Conservation (phyloP, 768 basidiomycete genomes). For the Auricularia cornea region DNA sequence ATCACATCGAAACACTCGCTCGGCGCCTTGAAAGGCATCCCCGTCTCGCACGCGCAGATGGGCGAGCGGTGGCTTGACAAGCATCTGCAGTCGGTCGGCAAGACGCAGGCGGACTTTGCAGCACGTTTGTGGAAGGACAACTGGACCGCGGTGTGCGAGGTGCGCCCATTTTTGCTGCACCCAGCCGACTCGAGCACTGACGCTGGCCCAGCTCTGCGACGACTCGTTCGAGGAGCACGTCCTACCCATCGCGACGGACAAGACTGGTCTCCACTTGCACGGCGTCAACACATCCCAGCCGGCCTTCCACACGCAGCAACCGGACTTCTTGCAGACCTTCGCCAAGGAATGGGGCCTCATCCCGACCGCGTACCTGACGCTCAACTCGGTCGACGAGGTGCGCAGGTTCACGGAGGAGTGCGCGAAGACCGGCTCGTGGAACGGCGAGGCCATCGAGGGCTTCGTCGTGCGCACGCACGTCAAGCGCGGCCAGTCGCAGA, state of each 20-base stretch:
- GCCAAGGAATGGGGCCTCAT: conserved; percentile 91
- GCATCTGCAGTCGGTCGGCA: conserved; percentile 53
- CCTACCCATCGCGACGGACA: conserved; percentile 68
- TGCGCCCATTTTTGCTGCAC: conserved; percentile 30
- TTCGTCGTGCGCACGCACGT: conserved; percentile 86
- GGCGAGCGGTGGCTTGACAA: conserved; percentile 77
- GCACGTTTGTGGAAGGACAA: conserved; percentile 66
- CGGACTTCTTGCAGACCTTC: conserved; percentile 61
- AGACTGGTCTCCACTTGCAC: conserved; percentile 87
- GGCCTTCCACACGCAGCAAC: conserved; percentile 63
- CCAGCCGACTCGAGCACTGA: background rate
- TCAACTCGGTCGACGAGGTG: conserved; percentile 60
- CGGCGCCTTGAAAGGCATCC: conserved; percentile 40
- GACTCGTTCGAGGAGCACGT: conserved; percentile 98
- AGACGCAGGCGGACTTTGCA: conserved; percentile 70
- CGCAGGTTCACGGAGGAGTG: conserved; percentile 62
- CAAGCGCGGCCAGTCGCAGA: conserved; percentile 28
- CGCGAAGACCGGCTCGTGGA: conserved; percentile 64
- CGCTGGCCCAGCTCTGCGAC: conserved; percentile 73
- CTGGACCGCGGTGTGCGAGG: conserved; percentile 90
- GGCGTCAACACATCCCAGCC: conserved; percentile 70
- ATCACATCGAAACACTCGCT: conserved; percentile 91
- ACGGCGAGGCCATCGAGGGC: conserved; percentile 80
- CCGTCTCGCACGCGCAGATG: conserved; percentile 64
- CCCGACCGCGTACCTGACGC: conserved; percentile 49